Base-by-base conservation (phyloP, 1,284 basidiomycete species). In the Ceratobasidium theobromae region DNA sequence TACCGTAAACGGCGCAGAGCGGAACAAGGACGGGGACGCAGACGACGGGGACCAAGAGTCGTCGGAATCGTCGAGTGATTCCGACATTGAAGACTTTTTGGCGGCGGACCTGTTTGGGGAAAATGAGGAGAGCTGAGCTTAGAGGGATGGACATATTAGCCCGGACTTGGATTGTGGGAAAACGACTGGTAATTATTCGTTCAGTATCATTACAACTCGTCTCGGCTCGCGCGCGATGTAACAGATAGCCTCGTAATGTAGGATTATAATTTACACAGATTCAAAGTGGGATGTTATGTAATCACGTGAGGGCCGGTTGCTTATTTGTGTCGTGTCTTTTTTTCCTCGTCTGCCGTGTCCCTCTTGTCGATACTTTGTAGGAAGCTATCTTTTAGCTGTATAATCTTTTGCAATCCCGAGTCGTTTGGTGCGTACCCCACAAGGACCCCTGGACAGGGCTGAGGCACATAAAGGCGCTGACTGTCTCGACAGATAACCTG, bases 41-140 rank as follows among this genome's bases (percentile, higher is more conserved):
- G 45, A 33, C 5, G 45, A 60, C 11, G 43, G 30, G 18, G 57
- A 49, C 33, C 45, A 62, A 14, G 57, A 62, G 21, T 62, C 57
- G n/a, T 9, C 11, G 32, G 25, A 32, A n/a, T 53, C 43, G 11
- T 58, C 55, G 27, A 62, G 57, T 33, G 57, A 62, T 12, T 62
- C 57, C 18, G 57, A 62, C 3, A 62, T 62, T 28, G 45, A 21
- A 27, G 57, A 62, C 46, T 62, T 62, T 40, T 40, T 62, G 33
- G 57, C 57, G n/a, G 57, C 49, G 45, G 45, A 51, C n/a, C 23
- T 62, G 46, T 62, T 62, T 18, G 46, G 16, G 11, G 57, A 32
- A 21, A 32, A 51, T 2, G 54, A 38, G 38, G 38, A 30, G 21
- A 11, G 25, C 28, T 12, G 45, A 35, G 14, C 45, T 27, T 9